Evolutionary conservation across 176 grass and related monocot species (phyloP).

Genomic region (Musa troglodytarum): DNA sequence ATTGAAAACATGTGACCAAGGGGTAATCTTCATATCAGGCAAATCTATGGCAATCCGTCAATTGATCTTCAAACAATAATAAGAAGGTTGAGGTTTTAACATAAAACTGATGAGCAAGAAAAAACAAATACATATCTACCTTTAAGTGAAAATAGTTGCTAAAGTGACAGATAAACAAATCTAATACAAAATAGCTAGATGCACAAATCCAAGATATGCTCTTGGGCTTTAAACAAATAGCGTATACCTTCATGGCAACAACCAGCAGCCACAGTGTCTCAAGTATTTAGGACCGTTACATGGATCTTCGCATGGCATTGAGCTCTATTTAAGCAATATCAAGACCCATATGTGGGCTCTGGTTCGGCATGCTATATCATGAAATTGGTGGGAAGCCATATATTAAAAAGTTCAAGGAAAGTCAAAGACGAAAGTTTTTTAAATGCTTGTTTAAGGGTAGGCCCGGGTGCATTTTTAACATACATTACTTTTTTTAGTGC

Average conservation of each 20-base stretch:
- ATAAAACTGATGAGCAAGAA: no score
- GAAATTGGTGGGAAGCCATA: neutral
- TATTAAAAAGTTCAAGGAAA: neutral
- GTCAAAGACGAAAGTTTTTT: no score
- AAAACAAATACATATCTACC: no score
- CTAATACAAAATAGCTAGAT: neutral
- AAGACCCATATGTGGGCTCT: neutral
- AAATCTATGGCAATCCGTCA: no score
- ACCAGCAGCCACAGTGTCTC: neutral
- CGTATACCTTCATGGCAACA: neutral
- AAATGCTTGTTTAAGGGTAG: no score
- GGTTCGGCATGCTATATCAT: neutral
- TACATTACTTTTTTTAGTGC: no score
- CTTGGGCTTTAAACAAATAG: neutral
- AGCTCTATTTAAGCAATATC: neutral
- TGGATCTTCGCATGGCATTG: neutral
- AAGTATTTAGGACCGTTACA: neutral
- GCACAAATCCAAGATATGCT: neutral
- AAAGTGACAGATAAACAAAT: neutral
- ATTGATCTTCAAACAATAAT: no score
- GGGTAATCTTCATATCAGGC: no score
- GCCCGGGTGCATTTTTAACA: no score
- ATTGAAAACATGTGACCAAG: no score
- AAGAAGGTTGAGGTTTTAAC: no score
- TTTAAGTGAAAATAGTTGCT: no score